Percentiles rank a stretch among this genome's conserved stretches.
Evolutionary conservation across 306 rosid genomes (phyloP).

Genomic region (Lathyrus sativus): DNA sequence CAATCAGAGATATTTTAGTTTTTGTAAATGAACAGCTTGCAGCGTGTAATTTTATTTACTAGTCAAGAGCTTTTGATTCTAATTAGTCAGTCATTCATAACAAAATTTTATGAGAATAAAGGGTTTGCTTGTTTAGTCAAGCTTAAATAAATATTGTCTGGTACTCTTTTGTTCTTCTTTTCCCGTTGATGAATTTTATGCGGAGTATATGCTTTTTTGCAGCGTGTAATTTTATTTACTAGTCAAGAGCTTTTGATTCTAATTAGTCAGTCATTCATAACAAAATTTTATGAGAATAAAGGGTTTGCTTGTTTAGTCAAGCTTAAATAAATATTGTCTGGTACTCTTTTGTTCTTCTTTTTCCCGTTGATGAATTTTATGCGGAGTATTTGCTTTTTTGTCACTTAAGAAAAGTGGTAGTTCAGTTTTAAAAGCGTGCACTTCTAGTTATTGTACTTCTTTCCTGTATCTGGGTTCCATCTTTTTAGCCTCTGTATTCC

Average conservation of each 20-base stretch:
- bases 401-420: not conserved
- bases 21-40: not conserved
- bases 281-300: not conserved
- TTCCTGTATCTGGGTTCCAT: not conserved
- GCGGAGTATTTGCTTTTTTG: not conserved
- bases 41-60: not conserved
- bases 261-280: not conserved
- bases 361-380: not conserved
- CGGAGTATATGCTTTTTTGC: too few species aligned
- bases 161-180: not conserved
- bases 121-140: not conserved
- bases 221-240: not conserved
- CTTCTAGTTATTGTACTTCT: conserved; percentile 12
- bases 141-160: conserved; percentile 7
- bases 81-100: not conserved
- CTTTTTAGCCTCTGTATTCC: conserved; percentile 11
- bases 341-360: not conserved
- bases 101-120: not conserved
- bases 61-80: not conserved
- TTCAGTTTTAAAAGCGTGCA: conserved; percentile 3
- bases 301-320: not conserved
- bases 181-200: too few species aligned
- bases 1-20: not conserved
- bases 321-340: conserved; percentile 7
- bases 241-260: not conserved